Percentiles rank a stretch among this genome's conserved stretches.
Conservation (phyloP, 129 eudicot species). For the Helianthus tuberosus region DNA sequence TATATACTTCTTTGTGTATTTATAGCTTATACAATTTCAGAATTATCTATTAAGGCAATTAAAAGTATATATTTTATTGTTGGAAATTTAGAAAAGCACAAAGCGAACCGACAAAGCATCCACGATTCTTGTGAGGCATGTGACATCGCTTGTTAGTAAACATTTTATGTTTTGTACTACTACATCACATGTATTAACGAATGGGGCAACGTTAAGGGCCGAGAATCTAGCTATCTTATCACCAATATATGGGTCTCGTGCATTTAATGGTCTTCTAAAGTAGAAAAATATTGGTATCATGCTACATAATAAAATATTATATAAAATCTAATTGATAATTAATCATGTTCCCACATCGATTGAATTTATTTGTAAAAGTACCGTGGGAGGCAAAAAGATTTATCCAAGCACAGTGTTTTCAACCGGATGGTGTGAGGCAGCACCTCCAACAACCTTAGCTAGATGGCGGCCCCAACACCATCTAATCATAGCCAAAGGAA, state of each 20-base stretch:
- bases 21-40: neutral
- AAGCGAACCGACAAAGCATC: conserved; percentile 38
- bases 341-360: no score
- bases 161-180: neutral
- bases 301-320: neutral
- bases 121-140: conserved; percentile 16
- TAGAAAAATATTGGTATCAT: conserved; percentile 24
- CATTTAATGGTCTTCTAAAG: conserved; percentile 28
- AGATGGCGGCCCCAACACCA: no score
- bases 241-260: neutral
- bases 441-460: no score
- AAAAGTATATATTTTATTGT: neutral
- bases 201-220: conserved; percentile 27
- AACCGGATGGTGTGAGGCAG: no score
- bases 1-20: no score
- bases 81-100: conserved; percentile 10
- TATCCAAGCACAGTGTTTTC: no score
- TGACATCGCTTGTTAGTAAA: neutral
- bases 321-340: neutral
- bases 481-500: no score
- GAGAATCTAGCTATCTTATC: conserved; percentile 27
- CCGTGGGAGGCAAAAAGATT: no score
- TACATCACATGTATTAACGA: conserved; percentile 23
- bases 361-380: no score
- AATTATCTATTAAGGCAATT: neutral